Conservation (phyloP, 1,284 basidiomycete genomes). For the Schizopora paradoxa region DNA sequence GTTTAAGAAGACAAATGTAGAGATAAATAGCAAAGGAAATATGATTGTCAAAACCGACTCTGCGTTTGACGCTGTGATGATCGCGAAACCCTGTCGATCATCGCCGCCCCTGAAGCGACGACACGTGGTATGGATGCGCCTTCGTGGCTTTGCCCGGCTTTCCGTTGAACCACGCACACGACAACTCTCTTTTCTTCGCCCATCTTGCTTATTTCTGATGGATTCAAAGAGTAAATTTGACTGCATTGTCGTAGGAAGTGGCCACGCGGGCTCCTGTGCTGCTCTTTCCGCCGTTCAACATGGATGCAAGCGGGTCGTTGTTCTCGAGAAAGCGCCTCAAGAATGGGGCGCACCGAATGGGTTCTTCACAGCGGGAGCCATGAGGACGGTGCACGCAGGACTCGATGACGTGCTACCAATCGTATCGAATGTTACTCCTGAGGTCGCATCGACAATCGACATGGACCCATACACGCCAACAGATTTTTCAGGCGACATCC, state of each 20-base stretch:
- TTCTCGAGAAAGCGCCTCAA: constrained; percentile 59
- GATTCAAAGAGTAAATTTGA: too few relatives aligned
- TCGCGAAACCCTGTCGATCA: too few relatives aligned
- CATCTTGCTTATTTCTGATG: too few relatives aligned
- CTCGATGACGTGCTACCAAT: constrained; percentile 51
- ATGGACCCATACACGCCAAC: constrained; percentile 51
- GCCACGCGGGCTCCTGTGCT: constrained; percentile 62
- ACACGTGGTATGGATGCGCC: too few relatives aligned
- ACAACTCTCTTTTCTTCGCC: too few relatives aligned
- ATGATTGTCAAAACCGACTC: too few relatives aligned
- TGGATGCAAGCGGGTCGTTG: constrained; percentile 53
- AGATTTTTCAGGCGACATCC: constrained; percentile 52
- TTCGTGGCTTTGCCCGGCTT: too few relatives aligned
- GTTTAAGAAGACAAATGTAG: neutral
- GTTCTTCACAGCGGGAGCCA: constrained; percentile 64
- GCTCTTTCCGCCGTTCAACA: constrained; percentile 54
- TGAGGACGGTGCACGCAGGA: constrained; percentile 55
- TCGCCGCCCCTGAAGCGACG: too few relatives aligned
- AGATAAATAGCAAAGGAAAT: too few relatives aligned
- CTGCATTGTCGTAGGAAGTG: constrained; percentile 61
- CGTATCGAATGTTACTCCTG: constrained; percentile 42
- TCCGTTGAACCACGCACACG: too few relatives aligned
- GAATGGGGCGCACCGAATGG: constrained; percentile 67
- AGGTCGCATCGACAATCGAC: constrained; percentile 44
- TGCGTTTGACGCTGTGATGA: too few relatives aligned